Evolutionary conservation across 164 flowering plant species (phyloP).

Genomic region (Protea cynaroides): DNA sequence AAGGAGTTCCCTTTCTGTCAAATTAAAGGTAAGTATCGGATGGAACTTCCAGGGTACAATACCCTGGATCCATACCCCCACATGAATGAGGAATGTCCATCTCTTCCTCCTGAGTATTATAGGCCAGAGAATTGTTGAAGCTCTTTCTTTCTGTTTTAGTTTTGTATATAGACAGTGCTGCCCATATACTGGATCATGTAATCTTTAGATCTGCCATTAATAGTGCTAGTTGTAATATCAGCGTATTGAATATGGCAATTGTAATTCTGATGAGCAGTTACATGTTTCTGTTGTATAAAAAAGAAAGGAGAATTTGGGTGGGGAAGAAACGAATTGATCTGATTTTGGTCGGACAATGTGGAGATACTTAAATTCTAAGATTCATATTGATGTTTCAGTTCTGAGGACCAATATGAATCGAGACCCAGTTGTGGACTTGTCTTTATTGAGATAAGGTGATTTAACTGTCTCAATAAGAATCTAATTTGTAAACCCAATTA

Average conservation of each 20-base stretch:
- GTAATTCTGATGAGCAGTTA: not conserved
- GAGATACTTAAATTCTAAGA: too few relatives aligned
- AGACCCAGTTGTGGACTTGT: too few relatives aligned
- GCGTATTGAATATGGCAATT: not conserved
- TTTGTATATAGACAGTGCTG: not conserved
- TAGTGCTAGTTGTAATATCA: not conserved
- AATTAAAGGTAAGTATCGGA: conserved; percentile 77
- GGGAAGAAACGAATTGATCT: too few relatives aligned
- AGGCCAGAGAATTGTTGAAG: conserved; percentile 56
- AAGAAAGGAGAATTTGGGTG: not conserved
- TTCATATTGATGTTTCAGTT: too few relatives aligned
- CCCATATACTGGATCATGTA: conserved; percentile 1
- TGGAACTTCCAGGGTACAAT: conserved; percentile 91
- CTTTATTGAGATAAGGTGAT: too few relatives aligned
- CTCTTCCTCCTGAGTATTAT: conserved; percentile 72
- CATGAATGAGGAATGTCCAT: conserved; percentile 92
- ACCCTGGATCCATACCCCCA: conserved; percentile 76
- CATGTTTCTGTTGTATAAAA: conserved; percentile 5
- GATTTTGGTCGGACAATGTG: too few relatives aligned
- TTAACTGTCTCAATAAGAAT: too few relatives aligned
- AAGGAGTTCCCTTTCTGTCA: conserved; percentile 89
- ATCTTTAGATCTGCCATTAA: not conserved
- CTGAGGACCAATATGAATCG: too few relatives aligned
- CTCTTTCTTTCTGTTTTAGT: not conserved
- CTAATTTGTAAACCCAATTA: too few relatives aligned